Conservation (phyloP, 1,139 yeast species). For the Hyphopichia wangnamkhiaoensis region DNA sequence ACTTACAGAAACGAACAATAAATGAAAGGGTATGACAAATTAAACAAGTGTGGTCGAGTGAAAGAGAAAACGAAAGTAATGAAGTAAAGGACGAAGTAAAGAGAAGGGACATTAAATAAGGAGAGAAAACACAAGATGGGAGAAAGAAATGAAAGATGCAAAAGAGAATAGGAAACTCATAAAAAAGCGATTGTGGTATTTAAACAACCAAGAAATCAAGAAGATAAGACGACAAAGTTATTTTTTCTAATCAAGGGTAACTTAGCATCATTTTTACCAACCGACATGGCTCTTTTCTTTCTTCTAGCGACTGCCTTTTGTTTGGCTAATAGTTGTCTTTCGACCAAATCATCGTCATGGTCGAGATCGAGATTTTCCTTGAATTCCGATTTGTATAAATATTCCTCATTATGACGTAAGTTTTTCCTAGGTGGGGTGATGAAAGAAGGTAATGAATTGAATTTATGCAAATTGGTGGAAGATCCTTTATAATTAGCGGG, state of each 20-base stretch:
- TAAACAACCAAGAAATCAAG: slow-evolving; percentile 5
- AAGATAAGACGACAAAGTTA: slow-evolving; percentile 21
- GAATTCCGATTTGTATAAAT: slow-evolving; percentile 22
- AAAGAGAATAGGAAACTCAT: neutral
- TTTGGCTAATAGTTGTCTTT: slow-evolving; percentile 20
- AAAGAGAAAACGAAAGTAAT: slow-evolving; percentile 1
- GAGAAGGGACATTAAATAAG: too few species aligned
- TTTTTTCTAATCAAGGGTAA: slow-evolving; percentile 35
- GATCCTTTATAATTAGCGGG: slow-evolving; percentile 13
- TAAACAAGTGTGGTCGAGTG: neutral
- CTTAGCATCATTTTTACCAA: slow-evolving; percentile 42
- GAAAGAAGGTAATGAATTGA: slow-evolving; percentile 30
- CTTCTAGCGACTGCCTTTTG: slow-evolving; percentile 15
- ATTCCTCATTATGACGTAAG: slow-evolving; percentile 17
- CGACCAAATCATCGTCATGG: slow-evolving; percentile 19
- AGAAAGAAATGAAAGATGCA: too few species aligned
- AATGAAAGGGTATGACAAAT: neutral
- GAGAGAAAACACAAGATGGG: too few species aligned
- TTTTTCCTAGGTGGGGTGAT: slow-evolving; percentile 35
- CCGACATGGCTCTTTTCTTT: slow-evolving; percentile 33
- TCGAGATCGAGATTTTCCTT: slow-evolving; percentile 10
- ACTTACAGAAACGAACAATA: neutral
- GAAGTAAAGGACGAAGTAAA: slow-evolving; percentile 1
- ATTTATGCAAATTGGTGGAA: slow-evolving; percentile 37
- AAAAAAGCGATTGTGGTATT: too few species aligned